Percentiles rank a stretch among this genome's conserved stretches.
phyloP scores from a whole-genome alignment of 805 yeast genomes.

The Debaryomyces castellii region DNA sequence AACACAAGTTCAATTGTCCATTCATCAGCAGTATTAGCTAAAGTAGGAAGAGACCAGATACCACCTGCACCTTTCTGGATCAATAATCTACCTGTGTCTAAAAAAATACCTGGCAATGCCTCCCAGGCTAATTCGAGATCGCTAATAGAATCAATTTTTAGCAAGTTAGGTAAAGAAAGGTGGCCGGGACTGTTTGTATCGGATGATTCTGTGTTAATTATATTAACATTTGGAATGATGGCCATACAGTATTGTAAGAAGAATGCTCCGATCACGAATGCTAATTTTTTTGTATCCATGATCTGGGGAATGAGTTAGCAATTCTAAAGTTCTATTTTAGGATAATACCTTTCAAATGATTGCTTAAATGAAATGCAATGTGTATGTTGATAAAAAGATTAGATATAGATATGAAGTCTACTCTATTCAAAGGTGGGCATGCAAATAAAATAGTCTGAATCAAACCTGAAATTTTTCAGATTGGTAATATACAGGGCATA shows the following conservation, averaged over 20 bases:
- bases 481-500: neutral
- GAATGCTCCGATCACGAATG: neutral
- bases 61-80: constrained; percentile 13
- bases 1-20: constrained; percentile 64
- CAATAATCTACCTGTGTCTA: constrained; percentile 67
- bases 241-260: constrained; percentile 1
- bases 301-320: neutral
- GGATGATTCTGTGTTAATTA: constrained; percentile 2
- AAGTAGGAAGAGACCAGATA: constrained; percentile 18
- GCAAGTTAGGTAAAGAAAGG: constrained; percentile 36
- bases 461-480: neutral
- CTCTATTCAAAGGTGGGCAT: neutral
- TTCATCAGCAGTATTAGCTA: constrained; percentile 23
- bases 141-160: constrained; percentile 19
- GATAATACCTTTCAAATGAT: neutral
- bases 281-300: neutral
- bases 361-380: too few relatives aligned
- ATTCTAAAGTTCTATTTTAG: neutral
- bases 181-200: constrained; percentile 14
- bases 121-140: constrained; percentile 32
- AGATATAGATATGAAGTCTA: neutral
- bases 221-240: constrained; percentile 5
- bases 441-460: neutral
- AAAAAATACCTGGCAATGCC: constrained; percentile 68
- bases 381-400: neutral